Evolutionary conservation across 2,329 filamentous ascomycete genomes (phyloP).

Genomic region (Diaporthe citrichinensis): DNA sequence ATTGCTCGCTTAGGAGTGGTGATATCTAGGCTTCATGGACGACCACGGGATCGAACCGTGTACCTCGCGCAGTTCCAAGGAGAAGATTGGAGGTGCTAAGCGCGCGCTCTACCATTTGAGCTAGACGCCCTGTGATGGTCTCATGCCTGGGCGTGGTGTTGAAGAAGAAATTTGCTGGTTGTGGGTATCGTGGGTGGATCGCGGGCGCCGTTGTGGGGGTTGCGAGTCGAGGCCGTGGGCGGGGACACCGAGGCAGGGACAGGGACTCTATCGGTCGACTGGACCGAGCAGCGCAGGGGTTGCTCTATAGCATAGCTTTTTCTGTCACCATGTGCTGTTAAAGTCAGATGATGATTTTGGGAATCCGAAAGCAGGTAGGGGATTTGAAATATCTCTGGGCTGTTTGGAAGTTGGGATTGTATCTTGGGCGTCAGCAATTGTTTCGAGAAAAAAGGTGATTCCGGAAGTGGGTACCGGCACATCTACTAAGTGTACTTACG

Average conservation of each 20-base stretch:
- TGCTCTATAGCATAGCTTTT: not conserved
- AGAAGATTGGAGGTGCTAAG: slow-evolving; percentile 21
- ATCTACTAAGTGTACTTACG: not conserved
- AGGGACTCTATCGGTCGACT: not conserved
- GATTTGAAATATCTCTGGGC: not conserved
- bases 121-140: slow-evolving; percentile 31
- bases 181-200: slow-evolving; percentile 28
- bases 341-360: not conserved
- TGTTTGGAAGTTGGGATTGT: not conserved
- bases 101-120: slow-evolving; percentile 38
- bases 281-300: not conserved
- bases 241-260: slow-evolving; percentile 10
- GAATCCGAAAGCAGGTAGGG: rapidly evolving
- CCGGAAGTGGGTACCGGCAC: not conserved
- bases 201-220: not conserved
- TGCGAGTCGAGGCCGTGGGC: not conserved
- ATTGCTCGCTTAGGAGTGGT: not conserved
- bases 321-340: not conserved
- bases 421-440: not conserved
- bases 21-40: not conserved
- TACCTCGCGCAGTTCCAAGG: slow-evolving; percentile 25
- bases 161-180: not conserved
- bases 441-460: not conserved
- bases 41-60: slow-evolving; percentile 38
- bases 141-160: not conserved